phyloP scores from a whole-genome alignment of 805 yeast species.

The Starmerella floricola region DNA sequence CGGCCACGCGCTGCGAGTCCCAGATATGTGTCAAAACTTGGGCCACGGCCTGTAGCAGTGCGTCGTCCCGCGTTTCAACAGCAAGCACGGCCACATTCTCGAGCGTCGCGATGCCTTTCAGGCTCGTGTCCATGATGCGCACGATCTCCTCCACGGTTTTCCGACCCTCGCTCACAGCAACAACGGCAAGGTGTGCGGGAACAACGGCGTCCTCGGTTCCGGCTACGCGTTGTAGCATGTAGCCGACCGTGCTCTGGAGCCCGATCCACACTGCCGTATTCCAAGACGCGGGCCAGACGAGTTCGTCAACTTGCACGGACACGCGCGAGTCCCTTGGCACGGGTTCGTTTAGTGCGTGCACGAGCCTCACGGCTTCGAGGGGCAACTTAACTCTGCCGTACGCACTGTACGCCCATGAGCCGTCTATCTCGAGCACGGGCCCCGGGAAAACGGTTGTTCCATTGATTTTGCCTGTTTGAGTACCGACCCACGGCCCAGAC shows the following conservation, averaged over 20 bases:
- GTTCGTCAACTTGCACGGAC: too few species aligned
- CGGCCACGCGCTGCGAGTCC: conserved; percentile 6
- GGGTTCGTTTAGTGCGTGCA: neutral
- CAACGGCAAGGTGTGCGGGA: conserved; percentile 2
- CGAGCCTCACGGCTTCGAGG: conserved; percentile 4
- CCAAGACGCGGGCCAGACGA: too few species aligned
- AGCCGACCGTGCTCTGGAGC: too few species aligned
- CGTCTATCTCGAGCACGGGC: conserved; percentile 9
- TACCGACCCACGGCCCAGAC: neutral
- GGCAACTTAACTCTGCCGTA: conserved; percentile 6
- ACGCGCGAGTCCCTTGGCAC: too few species aligned
- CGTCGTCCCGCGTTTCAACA: neutral
- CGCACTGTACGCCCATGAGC: neutral
- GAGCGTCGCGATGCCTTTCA: conserved; percentile 1
- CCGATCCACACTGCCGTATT: too few species aligned
- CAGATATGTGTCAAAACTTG: conserved; percentile 9
- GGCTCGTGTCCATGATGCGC: neutral
- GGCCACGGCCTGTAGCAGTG: conserved; percentile 1
- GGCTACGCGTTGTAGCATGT: too few species aligned
- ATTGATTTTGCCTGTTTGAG: conserved; percentile 5
- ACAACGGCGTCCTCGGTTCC: neutral
- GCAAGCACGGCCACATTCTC: conserved; percentile 13
- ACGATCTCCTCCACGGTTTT: conserved; percentile 1
- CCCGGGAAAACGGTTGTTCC: conserved; percentile 9
- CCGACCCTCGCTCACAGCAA: neutral